Evolutionary conservation across 1,139 yeast species (phyloP), one percentile per base, ranked within the genome.

Genomic region (Protomyces pachydermus): DNA sequence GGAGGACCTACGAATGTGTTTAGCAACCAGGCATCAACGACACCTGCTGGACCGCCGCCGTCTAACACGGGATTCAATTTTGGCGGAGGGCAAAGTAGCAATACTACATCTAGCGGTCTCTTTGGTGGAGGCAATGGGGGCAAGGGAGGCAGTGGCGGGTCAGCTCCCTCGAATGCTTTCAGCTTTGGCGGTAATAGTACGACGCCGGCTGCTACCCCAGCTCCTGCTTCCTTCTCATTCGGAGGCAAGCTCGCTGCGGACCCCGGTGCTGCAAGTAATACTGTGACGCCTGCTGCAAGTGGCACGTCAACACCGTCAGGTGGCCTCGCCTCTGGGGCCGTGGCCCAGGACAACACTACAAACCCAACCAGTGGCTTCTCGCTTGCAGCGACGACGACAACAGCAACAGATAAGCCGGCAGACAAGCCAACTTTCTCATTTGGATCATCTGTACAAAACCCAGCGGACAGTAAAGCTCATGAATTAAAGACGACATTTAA

Each of bases 151-250:
- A 20, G 23, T 20, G 32, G 16, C 45, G 61, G 66, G 37, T 46
- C 68, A 60, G 70, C 71, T 60, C 68, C 57, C 48, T 64, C 65
- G 3, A 52, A 63, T 35, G 54, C 66, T 25, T 57, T 65, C 65
- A 28, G 56, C 54, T 32, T 64, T 55, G 23, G 58, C 62, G 53
- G 35, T 64, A 28, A 51, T 66, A 18, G 60, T 39, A 50, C 69
- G 67, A n/a, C 56, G 58, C 54, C 38, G 5, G 23, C 50, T 50
- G 53, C 56, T n/a, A 50, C 65, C n/a, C 57, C 64, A 38, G 54
- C 68, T 2, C 50, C 67, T 12, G 60, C 64, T 20, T 42, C 56
- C 1, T 56, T 53, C 58, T 16, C 48, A n/a, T 56, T 56, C 32
- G 62, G 69, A n/a, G 65, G 68, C 10, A 68, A 57, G 9, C 70